phyloP scores from a whole-genome alignment of 176 grass and related monocot genomes.

The Phyllostachys edulis region DNA sequence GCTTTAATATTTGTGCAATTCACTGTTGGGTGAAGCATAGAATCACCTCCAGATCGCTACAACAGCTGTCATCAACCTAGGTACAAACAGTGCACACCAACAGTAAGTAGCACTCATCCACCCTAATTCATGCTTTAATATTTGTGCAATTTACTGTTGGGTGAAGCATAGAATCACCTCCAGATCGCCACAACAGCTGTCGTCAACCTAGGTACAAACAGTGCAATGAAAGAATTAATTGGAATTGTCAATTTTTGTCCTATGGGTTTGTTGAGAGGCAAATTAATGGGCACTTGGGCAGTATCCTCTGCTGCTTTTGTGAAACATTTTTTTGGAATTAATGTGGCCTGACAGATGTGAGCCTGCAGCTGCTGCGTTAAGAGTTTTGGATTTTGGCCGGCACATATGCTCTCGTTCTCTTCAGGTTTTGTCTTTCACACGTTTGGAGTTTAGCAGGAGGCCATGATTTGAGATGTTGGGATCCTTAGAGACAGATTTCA shows the following conservation, averaged over 20 bases:
- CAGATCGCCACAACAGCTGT: no score
- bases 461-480: conserved; percentile 27
- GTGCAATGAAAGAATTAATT: background rate
- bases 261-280: background rate
- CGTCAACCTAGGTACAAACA: background rate
- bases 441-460: conserved; percentile 19
- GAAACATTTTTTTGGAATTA: background rate
- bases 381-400: background rate
- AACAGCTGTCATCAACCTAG: no score
- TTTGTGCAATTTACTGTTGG: no score
- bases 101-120: no score
- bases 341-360: background rate
- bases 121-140: no score
- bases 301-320: conserved; percentile 7
- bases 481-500: conserved; percentile 1
- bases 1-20: no score
- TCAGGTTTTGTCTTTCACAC: conserved; percentile 3
- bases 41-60: no score
- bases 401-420: background rate
- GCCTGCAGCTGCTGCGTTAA: background rate
- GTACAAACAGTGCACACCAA: no score
- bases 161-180: no score
- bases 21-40: no score
- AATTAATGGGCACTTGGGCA: background rate
- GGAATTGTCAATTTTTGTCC: background rate